phyloP scores from a whole-genome alignment of 805 yeast genomes.

The Sungouiozyma intestinalis region DNA sequence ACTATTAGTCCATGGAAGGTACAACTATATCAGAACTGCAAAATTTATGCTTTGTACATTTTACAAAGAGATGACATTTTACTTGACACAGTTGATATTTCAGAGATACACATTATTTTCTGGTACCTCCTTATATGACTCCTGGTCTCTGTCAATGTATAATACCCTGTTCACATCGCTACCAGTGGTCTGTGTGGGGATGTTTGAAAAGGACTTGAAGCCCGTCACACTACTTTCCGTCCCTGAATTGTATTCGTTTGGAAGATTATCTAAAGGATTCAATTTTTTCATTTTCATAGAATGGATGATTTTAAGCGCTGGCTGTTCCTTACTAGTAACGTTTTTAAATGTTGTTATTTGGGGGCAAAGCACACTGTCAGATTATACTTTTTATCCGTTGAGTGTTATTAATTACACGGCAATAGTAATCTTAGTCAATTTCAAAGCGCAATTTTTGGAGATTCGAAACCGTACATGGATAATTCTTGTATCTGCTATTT shows the following conservation, averaged over 20 bases:
- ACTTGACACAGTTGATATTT: constrained; percentile 76
- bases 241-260: constrained; percentile 78
- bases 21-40: constrained; percentile 85
- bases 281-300: constrained; percentile 55
- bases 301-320: constrained; percentile 73
- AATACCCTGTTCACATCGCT: constrained; percentile 91
- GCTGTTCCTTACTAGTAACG: constrained; percentile 60
- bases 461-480: constrained; percentile 66
- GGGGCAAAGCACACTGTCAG: constrained; percentile 59
- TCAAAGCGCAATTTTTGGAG: constrained; percentile 72
- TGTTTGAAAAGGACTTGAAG: constrained; percentile 82
- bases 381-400: constrained; percentile 70
- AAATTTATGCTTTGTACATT: constrained; percentile 90
- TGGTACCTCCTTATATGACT: constrained; percentile 87
- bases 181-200: constrained; percentile 88
- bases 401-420: constrained; percentile 71
- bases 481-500: constrained; percentile 50
- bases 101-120: constrained; percentile 83
- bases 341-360: constrained; percentile 58
- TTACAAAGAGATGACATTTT: constrained; percentile 86
- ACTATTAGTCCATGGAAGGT: constrained; percentile 87
- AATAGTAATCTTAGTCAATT: constrained; percentile 59
- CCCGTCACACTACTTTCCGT: constrained; percentile 85
- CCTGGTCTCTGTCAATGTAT: constrained; percentile 96
- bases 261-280: constrained; percentile 66